phyloP scores from a whole-genome alignment of 2,329 filamentous ascomycete species.

The Trichoderma sp. region DNA sequence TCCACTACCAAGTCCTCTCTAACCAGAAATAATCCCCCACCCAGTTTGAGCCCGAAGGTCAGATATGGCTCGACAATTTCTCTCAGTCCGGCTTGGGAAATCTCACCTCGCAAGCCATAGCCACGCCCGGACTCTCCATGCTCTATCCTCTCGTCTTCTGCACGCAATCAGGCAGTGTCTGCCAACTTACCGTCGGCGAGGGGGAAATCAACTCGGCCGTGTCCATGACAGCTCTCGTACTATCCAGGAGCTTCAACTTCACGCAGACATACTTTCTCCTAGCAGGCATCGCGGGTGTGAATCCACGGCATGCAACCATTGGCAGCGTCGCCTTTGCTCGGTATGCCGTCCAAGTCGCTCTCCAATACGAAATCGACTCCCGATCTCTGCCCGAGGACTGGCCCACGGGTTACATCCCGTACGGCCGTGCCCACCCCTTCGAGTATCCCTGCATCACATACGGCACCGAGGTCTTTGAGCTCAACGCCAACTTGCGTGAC shows the following conservation, averaged over 20 bases:
- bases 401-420: slow-evolving; percentile 68
- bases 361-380: slow-evolving; percentile 75
- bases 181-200: slow-evolving; percentile 69
- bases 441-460: slow-evolving; percentile 62
- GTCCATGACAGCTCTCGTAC: slow-evolving; percentile 63
- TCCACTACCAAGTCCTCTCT: not conserved
- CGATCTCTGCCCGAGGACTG: slow-evolving; percentile 67
- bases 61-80: slow-evolving; percentile 61
- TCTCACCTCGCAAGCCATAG: slow-evolving; percentile 58
- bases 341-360: slow-evolving; percentile 71
- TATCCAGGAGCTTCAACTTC: slow-evolving; percentile 65
- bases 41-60: slow-evolving; percentile 63
- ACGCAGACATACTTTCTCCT: slow-evolving; percentile 69
- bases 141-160: slow-evolving; percentile 67
- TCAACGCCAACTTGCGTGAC: slow-evolving; percentile 60
- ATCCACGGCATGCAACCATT: slow-evolving; percentile 66
- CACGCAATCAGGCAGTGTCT: slow-evolving; percentile 59
- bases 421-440: slow-evolving; percentile 56
- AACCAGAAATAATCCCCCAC: not conserved
- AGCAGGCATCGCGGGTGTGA: slow-evolving; percentile 73
- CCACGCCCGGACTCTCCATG: slow-evolving; percentile 64
- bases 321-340: slow-evolving; percentile 67
- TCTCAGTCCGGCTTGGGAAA: slow-evolving; percentile 50
- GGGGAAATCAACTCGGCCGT: slow-evolving; percentile 74
- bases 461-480: slow-evolving; percentile 70